Evolutionary conservation across 805 yeast species (phyloP), one percentile per base, ranked within the genome.

Genomic region (Yamadazyma nakazawae): DNA sequence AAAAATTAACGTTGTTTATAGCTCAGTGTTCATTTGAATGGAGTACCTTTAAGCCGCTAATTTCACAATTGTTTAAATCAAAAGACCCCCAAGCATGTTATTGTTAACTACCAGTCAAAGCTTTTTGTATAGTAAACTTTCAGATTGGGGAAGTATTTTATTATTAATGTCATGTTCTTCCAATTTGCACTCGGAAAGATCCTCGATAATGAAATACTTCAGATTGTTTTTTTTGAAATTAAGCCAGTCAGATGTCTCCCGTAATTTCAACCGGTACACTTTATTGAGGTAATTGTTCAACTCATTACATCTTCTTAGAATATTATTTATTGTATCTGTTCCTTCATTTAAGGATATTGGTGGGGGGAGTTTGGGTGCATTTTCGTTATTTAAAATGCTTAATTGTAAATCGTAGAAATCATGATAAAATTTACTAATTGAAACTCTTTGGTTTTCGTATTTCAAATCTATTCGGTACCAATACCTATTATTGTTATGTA

Each of bases 331-430:
- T 9, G 43, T 13, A 14, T 46, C 43, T n/a, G 47, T 46, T 16
- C 44, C 38, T 19, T 35, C 39, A 28, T 46, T 53, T 12, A 55
- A 42, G 14, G 54, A 47, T 13, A 62, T 53, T 11, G 73, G 72
- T 18, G 57, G 54, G 0, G 74, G 74, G 13, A 67, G 51, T 40
- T 56, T 57, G 9, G 72, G 71, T 11, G 28, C 42, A 18, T 43
- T 45, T 10, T 38, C 31, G 17, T 47, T 25, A 13, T 46, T 41
- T 12, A 47, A 28, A 18, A 65, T 47, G 1, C 42, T 26, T 7
- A 54, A 18, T 46, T 69, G 74, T 35, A 72, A 51, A 30, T 64
- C 54, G 55, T 67, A 68, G 42, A 72, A 68, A 37, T 70, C 70
- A 34, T 67, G 67, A 51, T 70, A 69, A 35, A 57, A 53, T 48